Base-by-base conservation (phyloP, 2,329 filamentous ascomycete genomes). In the Cordyceps tenuipes region DNA sequence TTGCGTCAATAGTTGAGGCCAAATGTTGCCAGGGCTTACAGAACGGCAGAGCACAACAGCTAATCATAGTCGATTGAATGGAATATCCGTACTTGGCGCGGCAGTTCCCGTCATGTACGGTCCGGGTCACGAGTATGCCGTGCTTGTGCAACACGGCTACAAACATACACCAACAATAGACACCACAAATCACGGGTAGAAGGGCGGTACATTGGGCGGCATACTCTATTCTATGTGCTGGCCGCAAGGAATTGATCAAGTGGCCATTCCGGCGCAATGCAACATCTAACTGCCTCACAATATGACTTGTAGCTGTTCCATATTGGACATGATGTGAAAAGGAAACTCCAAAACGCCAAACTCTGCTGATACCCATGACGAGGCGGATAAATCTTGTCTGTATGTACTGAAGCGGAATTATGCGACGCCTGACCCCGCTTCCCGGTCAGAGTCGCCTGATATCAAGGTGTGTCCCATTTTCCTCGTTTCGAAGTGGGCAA, bases 321-420 rank as follows among this genome's bases (percentile, higher is more conserved):
- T 59, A 59, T 52, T 47, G 57, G 48, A 59, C 57, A 66, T 8
- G 26, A 62, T 52, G 5, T 61, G 46, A 51, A 61, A 52, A 52
- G 61, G 58, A 61, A 65, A 70, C 68, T 65, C 68, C 68, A 48
- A 63, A 67, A 70, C 68, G 68, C 68, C 68, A 31, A 47, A 48
- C 49, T 59, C 41, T 59, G 39, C 57, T 52, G 49, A 59, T 46
- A 53, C 48, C 39, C 57, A 44, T 46, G 10, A 52, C 6, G 41
- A 13, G 46, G 23, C 46, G 15, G 26, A 50, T 57, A 53, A 59
- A 47, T 19, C 48, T 52, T 52, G 12, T 39, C 47, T 53, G 48
- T 59, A 59, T 59, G 48, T 59, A 59, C 57, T 53, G 48, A 59
- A 59, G 57, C 57, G 48, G 48, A 52, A 59, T 59, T 59, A 59